Base-by-base conservation (phyloP, 2,329 filamentous ascomycete genomes). In the Helminthosporium solani region DNA sequence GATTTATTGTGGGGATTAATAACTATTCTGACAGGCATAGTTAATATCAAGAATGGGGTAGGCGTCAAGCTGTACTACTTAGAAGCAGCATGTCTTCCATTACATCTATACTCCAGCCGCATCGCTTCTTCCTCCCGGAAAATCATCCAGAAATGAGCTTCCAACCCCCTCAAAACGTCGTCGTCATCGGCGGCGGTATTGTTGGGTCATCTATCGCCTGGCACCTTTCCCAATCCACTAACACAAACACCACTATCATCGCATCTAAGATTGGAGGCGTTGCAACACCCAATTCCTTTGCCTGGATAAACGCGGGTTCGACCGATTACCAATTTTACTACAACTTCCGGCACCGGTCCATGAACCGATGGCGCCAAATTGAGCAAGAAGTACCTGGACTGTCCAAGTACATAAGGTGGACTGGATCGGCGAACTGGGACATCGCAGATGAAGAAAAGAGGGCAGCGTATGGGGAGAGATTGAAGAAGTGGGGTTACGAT, bases 151-250 rank as follows among this genome's bases (percentile, higher is more conserved):
- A n/a, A n/a, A 45, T 45, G 42, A 34, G 35, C 27, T 42, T 42
- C 25, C 21, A 42, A 38, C 23, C 39, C 14, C 39, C 44, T 3
- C 39, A 42, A 34, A 46, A 30, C 37, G 39, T 47, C 28, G 27
- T 47, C 16, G 44, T 47, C 16, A 42, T 47, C n/a, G 44, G 44
- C 18, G 44, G 39, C 19, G 44, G 44, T 19, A 47, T 47, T 12
- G 44, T 47, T 12, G 44, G 44, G 7, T 38, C 44, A 1, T 42
- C 39, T 14, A 47, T 47, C 39, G 44, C 44, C 34, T 47, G 44
- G 44, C 44, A 47, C 25, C 16, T 47, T 8, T 38, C 44, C 6
- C 31, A 46, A 15, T 41, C 37, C 12, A 33, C 18, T 12, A 34
- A 23, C 27, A 38, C 33, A 14, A 34, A 47, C 15, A 42, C 40